Percentiles rank a stretch among this genome's conserved stretches.
phyloP scores from a whole-genome alignment of 2,329 filamentous ascomycete genomes.

The Fusarium nodosum region DNA sequence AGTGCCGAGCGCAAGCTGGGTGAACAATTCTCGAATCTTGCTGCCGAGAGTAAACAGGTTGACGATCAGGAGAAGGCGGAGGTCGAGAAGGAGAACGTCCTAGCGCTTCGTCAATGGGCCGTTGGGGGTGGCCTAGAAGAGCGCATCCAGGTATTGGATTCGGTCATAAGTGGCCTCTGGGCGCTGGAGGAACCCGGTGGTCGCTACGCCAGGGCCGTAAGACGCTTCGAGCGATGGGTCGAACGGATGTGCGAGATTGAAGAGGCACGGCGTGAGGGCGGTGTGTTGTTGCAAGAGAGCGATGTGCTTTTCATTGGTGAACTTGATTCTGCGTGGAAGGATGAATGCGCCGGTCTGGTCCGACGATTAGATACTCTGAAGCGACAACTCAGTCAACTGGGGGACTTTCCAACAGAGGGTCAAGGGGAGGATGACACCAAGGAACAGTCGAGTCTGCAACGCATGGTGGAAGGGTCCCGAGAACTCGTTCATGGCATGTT shows the following conservation, averaged over 20 bases:
- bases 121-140: slow-evolving; percentile 62
- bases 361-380: slow-evolving; percentile 69
- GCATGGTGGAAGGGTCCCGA: slow-evolving; percentile 63
- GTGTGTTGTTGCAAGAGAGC: slow-evolving; percentile 54
- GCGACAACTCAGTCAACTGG: slow-evolving; percentile 63
- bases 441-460: slow-evolving; percentile 57
- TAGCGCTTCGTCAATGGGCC: slow-evolving; percentile 67
- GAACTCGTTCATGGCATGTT: slow-evolving; percentile 70
- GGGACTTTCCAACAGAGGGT: slow-evolving; percentile 41
- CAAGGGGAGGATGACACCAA: slow-evolving; percentile 13
- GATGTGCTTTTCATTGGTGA: slow-evolving; percentile 65
- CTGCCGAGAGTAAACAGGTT: slow-evolving; percentile 53
- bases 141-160: slow-evolving; percentile 69
- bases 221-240: slow-evolving; percentile 72
- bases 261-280: slow-evolving; percentile 58
- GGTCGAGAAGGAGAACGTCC: slow-evolving; percentile 65
- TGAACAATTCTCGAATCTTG: slow-evolving; percentile 59
- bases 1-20: slow-evolving; percentile 67
- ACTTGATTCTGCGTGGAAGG: slow-evolving; percentile 70
- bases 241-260: slow-evolving; percentile 62
- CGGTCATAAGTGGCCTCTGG: slow-evolving; percentile 70
- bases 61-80: slow-evolving; percentile 58
- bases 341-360: slow-evolving; percentile 66
- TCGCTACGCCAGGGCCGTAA: slow-evolving; percentile 67
- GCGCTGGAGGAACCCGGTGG: slow-evolving; percentile 68